Percentiles rank a stretch among this genome's conserved stretches.
phyloP scores from a whole-genome alignment of 1,139 yeast genomes.

The Yamadazyma spencermartinsiae region DNA sequence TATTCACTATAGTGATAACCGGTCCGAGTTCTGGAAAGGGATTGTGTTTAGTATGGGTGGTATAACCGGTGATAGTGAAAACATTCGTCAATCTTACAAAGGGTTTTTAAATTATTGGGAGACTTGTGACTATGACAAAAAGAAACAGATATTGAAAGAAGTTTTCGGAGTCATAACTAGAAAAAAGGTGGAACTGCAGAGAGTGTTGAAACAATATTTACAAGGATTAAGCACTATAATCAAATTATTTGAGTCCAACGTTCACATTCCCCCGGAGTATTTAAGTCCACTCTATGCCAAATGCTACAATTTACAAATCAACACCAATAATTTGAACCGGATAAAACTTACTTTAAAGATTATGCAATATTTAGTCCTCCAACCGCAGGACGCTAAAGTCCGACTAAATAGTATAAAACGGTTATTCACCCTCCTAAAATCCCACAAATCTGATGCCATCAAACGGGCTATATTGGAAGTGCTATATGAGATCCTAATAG shows the following conservation, averaged over 20 bases:
- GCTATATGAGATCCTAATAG: slow-evolving; percentile 13
- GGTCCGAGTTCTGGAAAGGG: slow-evolving; percentile 55
- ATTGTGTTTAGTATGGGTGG: slow-evolving; percentile 62
- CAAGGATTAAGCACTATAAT: slow-evolving; percentile 28
- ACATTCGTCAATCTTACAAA: slow-evolving; percentile 46
- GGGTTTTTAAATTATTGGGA: slow-evolving; percentile 40
- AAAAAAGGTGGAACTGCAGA: slow-evolving; percentile 10
- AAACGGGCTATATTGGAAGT: slow-evolving; percentile 23
- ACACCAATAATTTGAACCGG: slow-evolving; percentile 38
- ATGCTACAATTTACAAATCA: slow-evolving; percentile 57
- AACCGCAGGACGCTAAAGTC: slow-evolving; percentile 6
- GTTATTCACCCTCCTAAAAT: slow-evolving; percentile 28
- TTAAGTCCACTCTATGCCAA: slow-evolving; percentile 47
- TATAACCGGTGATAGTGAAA: slow-evolving; percentile 49
- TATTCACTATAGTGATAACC: slow-evolving; percentile 1
- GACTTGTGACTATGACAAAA: slow-evolving; percentile 13
- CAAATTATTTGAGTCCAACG: slow-evolving; percentile 38
- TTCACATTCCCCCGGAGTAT: slow-evolving; percentile 25
- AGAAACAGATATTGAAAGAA: slow-evolving; percentile 10
- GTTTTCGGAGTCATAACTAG: slow-evolving; percentile 19
- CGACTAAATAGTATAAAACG: slow-evolving; percentile 22
- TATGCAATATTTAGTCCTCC: slow-evolving; percentile 32
- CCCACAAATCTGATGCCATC: slow-evolving; percentile 30
- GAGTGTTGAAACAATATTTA: slow-evolving; percentile 13
- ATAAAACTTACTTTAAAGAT: slow-evolving; percentile 34